Conservation (phyloP, 257 asterid species). For the Striga asiatica region DNA sequence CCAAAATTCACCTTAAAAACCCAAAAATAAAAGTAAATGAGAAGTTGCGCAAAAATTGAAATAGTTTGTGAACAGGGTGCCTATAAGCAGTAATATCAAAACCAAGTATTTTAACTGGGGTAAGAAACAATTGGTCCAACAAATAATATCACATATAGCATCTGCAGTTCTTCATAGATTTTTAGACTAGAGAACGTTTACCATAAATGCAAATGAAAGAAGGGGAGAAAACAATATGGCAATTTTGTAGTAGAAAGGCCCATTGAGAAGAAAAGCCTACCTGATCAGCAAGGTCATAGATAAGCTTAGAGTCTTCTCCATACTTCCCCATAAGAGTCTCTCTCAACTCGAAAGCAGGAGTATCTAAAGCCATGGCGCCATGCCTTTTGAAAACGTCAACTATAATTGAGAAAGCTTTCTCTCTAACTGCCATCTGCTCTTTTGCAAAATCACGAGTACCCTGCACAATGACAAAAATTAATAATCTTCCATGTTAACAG, state of each 20-base stretch:
- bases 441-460: conserved; percentile 94
- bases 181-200: background rate
- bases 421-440: conserved; percentile 86
- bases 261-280: conserved; percentile 23
- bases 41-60: background rate
- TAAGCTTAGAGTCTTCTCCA: conserved; percentile 94
- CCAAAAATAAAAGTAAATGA: too few species aligned
- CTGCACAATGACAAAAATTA: conserved; percentile 24
- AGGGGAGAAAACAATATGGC: background rate
- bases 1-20: too few species aligned
- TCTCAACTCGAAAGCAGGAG: conserved; percentile 88
- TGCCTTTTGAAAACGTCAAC: conserved; percentile 80
- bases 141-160: too few species aligned
- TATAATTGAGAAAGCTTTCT: conserved; percentile 62
- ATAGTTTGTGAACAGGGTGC: background rate
- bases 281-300: conserved; percentile 97
- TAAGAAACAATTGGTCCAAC: background rate
- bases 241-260: background rate
- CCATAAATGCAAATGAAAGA: too few species aligned
- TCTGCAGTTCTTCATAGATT: background rate
- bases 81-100: background rate
- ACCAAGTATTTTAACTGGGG: background rate
- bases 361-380: conserved; percentile 82
- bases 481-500: background rate
- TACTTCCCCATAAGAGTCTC: conserved; percentile 97